Base-by-base conservation (phyloP, 176 grass and related monocot species). In the Eremochloa ophiuroides region DNA sequence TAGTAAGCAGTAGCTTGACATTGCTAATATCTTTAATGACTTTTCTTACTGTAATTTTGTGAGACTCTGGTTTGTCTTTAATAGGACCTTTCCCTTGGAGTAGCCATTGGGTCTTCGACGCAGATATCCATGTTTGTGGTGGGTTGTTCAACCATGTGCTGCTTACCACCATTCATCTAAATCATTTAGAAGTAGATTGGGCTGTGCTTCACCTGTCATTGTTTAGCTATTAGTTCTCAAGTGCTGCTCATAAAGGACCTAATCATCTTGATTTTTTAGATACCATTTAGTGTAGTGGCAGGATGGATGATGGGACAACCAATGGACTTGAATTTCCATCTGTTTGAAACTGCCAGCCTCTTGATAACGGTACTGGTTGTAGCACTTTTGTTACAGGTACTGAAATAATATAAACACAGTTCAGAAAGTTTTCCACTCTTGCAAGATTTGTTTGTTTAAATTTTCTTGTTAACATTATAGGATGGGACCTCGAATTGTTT, bases 101-200 rank as follows among this genome's bases (percentile, higher is more conserved):
- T 97, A 62, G 94, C 94, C 69, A 85, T 97, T 35, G 91, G 89
- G 34, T 94, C 94, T 18, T 93, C 91, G 0, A 97, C 91, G 11
- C 94, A 94, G 46, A 94, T 97, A 81, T 89, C 94, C 35, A 97
- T 97, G 91, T 94, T 97, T 81, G 91, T 73, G 87, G 91, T 97
- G 78, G n/a, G 88, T 68, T 80, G 13, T 66, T 18, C 7, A 69
- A 30, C 50, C 26, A 5, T 75, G 23, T 50, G 51, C 8, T 81
- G 22, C 62, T 59, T 59, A 2, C 22, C 37, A 55, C 11, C 29
- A 22, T 46, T 69, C n/a, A 48, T 76, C 30, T 48, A 30, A 81
- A 75, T 84, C 25, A 23, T 74, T 56, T 33, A 37, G 34, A 68
- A 25, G 65, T 37, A 4, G 18, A 42, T 82, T 20, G 18, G 26